Evolutionary conservation across 176 grass and related monocot species (phyloP).

Genomic region (Cenchrus fungigraminus): DNA sequence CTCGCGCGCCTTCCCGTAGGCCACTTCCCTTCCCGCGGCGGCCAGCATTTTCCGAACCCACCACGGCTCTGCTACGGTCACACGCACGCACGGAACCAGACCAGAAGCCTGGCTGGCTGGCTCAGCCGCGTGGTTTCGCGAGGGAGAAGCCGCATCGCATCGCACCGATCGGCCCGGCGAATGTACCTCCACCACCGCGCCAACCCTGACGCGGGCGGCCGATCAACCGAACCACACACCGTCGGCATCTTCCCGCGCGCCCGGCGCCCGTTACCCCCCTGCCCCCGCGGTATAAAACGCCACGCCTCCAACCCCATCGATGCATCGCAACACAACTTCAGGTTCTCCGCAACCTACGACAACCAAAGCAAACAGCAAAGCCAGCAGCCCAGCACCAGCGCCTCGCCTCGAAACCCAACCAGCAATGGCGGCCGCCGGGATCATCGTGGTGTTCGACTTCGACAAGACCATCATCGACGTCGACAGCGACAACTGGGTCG

Average conservation of each 20-base stretch:
- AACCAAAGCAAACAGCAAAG: background rate
- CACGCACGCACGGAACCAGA: background rate
- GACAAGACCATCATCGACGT: constrained; percentile 96
- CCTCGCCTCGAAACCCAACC: background rate
- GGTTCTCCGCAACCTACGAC: background rate
- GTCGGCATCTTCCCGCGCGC: constrained; percentile 50
- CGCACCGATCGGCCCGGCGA: background rate
- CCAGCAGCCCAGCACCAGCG: background rate
- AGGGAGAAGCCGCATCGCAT: background rate
- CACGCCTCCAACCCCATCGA: background rate
- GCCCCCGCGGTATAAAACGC: constrained; percentile 36
- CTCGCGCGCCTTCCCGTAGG: background rate
- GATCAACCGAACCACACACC: background rate
- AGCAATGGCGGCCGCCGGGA: constrained; percentile 41
- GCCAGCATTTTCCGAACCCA: background rate
- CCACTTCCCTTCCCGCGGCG: too few species aligned
- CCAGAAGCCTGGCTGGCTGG: background rate
- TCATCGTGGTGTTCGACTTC: constrained; percentile 79
- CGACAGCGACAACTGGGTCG: constrained; percentile 92
- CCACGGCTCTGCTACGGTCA: background rate
- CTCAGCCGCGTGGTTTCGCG: background rate
- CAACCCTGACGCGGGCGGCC: background rate
- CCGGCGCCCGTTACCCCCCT: too few species aligned
- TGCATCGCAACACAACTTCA: background rate
- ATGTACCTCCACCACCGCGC: background rate